A percentile compares a stretch with the other conserved stretches of the same genome.
Conservation (phyloP, 768 basidiomycete genomes). For the Tylopilus felleus region DNA sequence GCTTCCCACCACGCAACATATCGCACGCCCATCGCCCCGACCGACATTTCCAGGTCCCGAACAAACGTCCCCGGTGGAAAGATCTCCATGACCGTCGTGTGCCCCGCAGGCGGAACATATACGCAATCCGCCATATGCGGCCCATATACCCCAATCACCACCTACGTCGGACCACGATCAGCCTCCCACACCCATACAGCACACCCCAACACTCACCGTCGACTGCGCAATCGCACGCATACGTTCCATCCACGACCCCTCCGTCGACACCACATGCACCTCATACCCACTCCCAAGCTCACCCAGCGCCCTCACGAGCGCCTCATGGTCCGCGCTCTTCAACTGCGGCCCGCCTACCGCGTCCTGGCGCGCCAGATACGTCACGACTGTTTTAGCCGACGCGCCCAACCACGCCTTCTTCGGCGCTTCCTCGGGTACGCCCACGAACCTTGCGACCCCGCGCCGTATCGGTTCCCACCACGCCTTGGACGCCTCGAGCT, state of each 20-base stretch:
- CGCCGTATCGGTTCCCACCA: constrained; percentile 71
- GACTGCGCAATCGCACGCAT: constrained; percentile 66
- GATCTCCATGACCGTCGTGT: background rate
- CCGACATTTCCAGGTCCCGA: background rate
- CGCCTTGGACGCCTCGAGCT: constrained; percentile 41
- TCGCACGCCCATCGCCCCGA: background rate
- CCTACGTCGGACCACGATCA: background rate
- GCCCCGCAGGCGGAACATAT: background rate
- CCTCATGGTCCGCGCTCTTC: constrained; percentile 51
- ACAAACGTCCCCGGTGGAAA: constrained; percentile 3
- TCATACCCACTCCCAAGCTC: constrained; percentile 54
- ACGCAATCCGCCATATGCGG: constrained; percentile 4
- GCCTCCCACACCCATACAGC: constrained; percentile 1
- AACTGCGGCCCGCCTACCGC: constrained; percentile 50
- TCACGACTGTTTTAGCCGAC: constrained; percentile 47
- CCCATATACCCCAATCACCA: constrained; percentile 4
- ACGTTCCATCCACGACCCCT: constrained; percentile 55
- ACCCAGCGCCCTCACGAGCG: constrained; percentile 55
- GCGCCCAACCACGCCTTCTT: constrained; percentile 13
- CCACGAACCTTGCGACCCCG: constrained; percentile 44
- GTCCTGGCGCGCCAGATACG: constrained; percentile 65
- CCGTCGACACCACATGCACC: constrained; percentile 50
- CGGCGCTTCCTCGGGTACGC: constrained; percentile 21
- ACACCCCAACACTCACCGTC: constrained; percentile 43
- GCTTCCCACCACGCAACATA: constrained; percentile 5